Conservation (phyloP, 768 basidiomycete genomes). For the Psilocybe sp. region DNA sequence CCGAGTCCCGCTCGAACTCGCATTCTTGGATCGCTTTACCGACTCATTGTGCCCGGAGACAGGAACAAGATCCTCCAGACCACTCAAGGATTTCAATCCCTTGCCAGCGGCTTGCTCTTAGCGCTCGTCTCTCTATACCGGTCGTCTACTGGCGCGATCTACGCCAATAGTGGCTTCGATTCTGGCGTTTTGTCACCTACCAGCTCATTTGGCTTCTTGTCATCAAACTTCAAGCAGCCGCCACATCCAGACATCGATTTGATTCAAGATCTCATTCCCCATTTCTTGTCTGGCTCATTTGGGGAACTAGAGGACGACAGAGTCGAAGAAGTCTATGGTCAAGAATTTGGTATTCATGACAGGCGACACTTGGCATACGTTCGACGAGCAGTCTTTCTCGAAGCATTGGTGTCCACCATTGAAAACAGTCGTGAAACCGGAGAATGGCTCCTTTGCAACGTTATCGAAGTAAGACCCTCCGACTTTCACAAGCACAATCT, state of each 20-base stretch:
- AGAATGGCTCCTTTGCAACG: constrained; percentile 47
- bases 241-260: constrained; percentile 19
- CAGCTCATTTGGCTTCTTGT: background rate
- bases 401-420: constrained; percentile 49
- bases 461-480: constrained; percentile 42
- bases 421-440: constrained; percentile 44
- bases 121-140: constrained; percentile 41
- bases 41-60: constrained; percentile 42
- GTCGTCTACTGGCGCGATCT: constrained; percentile 8
- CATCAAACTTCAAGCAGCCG: constrained; percentile 14
- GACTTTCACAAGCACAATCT: background rate
- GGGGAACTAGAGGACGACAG: constrained; percentile 45
- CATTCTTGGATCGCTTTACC: constrained; percentile 47
- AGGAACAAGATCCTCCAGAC: constrained; percentile 38
- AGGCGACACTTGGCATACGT: constrained; percentile 24
- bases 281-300: constrained; percentile 43
- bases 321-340: constrained; percentile 51
- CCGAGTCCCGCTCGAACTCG: constrained; percentile 41
- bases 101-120: constrained; percentile 50
- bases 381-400: constrained; percentile 37
- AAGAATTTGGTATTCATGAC: constrained; percentile 33
- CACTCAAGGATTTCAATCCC: constrained; percentile 45
- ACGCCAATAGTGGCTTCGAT: constrained; percentile 1
- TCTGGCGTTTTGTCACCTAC: constrained; percentile 11
- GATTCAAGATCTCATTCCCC: constrained; percentile 38